phyloP scores from a whole-genome alignment of 1,139 yeast genomes.

The Suhomyces chickasaworum region DNA sequence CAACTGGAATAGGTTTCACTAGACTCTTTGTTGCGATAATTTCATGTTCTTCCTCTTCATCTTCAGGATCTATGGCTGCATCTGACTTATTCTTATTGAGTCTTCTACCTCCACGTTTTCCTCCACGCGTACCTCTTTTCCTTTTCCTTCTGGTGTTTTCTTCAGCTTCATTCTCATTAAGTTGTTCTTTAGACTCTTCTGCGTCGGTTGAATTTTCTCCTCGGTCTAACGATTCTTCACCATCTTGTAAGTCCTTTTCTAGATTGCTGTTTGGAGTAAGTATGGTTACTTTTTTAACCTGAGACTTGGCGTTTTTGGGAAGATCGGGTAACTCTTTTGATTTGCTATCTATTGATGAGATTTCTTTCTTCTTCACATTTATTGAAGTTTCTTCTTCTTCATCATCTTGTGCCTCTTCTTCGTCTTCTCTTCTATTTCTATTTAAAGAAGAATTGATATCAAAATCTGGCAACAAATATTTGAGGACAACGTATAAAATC shows the following conservation, averaged over 20 bases:
- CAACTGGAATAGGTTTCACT: slow-evolving; percentile 24
- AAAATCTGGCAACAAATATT: slow-evolving; percentile 8
- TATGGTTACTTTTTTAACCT: slow-evolving; percentile 32
- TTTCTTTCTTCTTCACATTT: neutral
- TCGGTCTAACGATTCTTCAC: slow-evolving; percentile 10
- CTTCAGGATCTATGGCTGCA: slow-evolving; percentile 17
- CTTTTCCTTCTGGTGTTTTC: slow-evolving; percentile 43
- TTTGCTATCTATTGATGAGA: neutral
- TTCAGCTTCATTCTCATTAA: slow-evolving; percentile 12
- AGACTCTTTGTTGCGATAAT: slow-evolving; percentile 34
- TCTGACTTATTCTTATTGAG: slow-evolving; percentile 50
- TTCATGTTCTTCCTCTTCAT: slow-evolving; percentile 18
- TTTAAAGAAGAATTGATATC: slow-evolving; percentile 1
- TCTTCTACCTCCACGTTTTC: slow-evolving; percentile 54
- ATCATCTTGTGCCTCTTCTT: neutral
- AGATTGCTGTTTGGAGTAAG: slow-evolving; percentile 27
- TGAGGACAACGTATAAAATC: slow-evolving; percentile 15
- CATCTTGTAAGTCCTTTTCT: slow-evolving; percentile 17
- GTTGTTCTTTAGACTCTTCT: slow-evolving; percentile 11
- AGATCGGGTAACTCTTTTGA: slow-evolving; percentile 9
- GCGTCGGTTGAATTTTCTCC: neutral
- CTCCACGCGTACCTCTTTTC: slow-evolving; percentile 87
- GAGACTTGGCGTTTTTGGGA: neutral
- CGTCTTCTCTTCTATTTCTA: neutral
- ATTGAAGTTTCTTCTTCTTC: neutral